A percentile compares a stretch with the other conserved stretches of the same genome.
phyloP scores from a whole-genome alignment of 208 protist genomes.

The Leishmania aethiopica region DNA sequence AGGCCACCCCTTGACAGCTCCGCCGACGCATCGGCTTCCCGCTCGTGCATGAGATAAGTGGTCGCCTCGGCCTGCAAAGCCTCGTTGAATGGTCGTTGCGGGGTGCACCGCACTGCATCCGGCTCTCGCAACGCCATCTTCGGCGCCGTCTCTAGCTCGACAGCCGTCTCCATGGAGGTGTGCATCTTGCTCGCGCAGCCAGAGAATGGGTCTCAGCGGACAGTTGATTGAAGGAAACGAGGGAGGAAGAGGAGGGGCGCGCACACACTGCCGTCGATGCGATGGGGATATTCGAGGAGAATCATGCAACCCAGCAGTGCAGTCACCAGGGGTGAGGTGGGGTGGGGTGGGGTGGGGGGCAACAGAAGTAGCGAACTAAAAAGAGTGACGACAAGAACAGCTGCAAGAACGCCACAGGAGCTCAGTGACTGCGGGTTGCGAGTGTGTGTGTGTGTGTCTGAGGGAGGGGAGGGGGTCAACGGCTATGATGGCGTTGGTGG shows the following conservation, averaged over 20 bases:
- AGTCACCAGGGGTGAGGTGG: not conserved
- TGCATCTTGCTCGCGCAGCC: not conserved
- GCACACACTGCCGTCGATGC: not conserved
- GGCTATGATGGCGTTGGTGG: not conserved
- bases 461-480: not conserved
- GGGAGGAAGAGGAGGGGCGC: not conserved
- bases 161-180: not conserved
- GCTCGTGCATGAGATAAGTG: constrained; percentile 21
- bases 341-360: no score
- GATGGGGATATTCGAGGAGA: not conserved
- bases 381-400: no score
- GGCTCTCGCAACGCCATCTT: not conserved
- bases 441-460: not conserved
- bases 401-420: not conserved
- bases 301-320: not conserved
- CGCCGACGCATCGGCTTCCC: constrained; percentile 4
- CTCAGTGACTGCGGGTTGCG: no score
- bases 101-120: not conserved
- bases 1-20: not conserved
- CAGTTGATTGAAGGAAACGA: not conserved
- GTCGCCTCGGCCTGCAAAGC: constrained; percentile 18
- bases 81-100: constrained; percentile 19
- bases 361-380: no score
- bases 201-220: not conserved
- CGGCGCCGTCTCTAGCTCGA: not conserved